Percentiles rank a stretch among this genome's conserved stretches.
These are phyloP conservation scores for Penstemon davidsonii DNA, from an alignment of 257 asterid genomes.

Conservation along the genomic window DNA sequence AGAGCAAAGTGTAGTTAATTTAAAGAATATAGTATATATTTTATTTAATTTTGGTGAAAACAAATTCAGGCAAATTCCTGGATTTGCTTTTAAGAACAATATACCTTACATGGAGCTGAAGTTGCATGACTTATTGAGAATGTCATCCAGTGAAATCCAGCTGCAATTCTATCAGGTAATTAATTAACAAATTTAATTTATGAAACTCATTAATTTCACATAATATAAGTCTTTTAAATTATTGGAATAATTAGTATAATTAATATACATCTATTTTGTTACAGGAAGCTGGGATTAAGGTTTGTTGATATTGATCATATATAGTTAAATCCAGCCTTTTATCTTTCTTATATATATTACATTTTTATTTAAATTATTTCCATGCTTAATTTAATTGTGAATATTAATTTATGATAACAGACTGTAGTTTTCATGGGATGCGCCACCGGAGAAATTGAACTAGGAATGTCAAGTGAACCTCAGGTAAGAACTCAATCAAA, in stretches of 20 bases:
- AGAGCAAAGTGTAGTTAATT: neutral
- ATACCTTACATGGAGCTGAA: slow-evolving; percentile 58
- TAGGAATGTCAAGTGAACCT: slow-evolving; percentile 53
- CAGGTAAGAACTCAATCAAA: slow-evolving; percentile 38
- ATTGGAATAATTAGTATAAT: too few species aligned
- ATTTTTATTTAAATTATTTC: neutral
- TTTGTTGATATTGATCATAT: slow-evolving; percentile 20
- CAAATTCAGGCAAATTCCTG: slow-evolving; percentile 61
- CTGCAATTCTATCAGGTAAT: slow-evolving; percentile 65
- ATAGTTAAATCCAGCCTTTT: neutral
- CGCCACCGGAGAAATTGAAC: slow-evolving; percentile 71
- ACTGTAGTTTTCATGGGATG: slow-evolving; percentile 72
- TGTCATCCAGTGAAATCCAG: slow-evolving; percentile 49
- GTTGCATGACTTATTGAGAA: slow-evolving; percentile 40
- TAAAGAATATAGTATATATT: too few species aligned
- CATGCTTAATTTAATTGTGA: neutral
- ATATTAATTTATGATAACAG: slow-evolving; percentile 31
- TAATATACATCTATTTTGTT: neutral
- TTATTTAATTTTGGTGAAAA: neutral
- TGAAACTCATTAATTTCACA: neutral
- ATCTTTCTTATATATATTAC: too few species aligned
- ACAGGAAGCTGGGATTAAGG: slow-evolving; percentile 93
- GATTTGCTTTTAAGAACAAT: slow-evolving; percentile 59
- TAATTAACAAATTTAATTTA: too few species aligned
- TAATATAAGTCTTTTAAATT: neutral